Percentiles rank a stretch among this genome's conserved stretches.
phyloP scores from a whole-genome alignment of 768 basidiomycete species.

The Candolleomyces eurysporus region DNA sequence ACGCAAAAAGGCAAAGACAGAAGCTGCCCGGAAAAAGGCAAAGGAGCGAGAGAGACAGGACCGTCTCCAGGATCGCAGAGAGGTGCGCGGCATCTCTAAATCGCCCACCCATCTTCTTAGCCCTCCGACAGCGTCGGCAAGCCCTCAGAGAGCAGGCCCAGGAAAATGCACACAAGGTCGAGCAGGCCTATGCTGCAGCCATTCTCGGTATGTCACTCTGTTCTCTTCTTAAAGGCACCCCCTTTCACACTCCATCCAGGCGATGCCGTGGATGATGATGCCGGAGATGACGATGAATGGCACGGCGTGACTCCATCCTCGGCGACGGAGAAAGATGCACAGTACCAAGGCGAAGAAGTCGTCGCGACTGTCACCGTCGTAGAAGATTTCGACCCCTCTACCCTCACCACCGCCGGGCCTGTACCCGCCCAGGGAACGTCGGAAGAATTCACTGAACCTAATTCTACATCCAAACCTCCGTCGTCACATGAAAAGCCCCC shows the following conservation, averaged over 20 bases:
- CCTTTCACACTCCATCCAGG: slow-evolving; percentile 8
- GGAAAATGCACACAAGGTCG: slow-evolving; percentile 75
- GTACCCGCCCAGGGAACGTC: slow-evolving; percentile 11
- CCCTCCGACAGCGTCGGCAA: slow-evolving; percentile 61
- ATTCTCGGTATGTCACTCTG: slow-evolving; percentile 34
- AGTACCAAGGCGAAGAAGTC: slow-evolving; percentile 82
- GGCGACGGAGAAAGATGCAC: slow-evolving; percentile 50
- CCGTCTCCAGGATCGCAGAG: slow-evolving; percentile 68
- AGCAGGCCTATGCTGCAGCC: slow-evolving; percentile 65
- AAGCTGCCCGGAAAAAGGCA: slow-evolving; percentile 72
- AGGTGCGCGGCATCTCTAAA: slow-evolving; percentile 47
- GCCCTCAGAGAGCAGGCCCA: slow-evolving; percentile 74
- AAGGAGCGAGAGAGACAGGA: slow-evolving; percentile 75
- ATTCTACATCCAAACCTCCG: slow-evolving; percentile 7
- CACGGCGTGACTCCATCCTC: slow-evolving; percentile 36
- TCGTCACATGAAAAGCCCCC: background rate
- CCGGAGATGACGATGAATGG: slow-evolving; percentile 51
- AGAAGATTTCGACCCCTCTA: slow-evolving; percentile 84
- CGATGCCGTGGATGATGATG: slow-evolving; percentile 23
- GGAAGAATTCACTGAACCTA: slow-evolving; percentile 2
- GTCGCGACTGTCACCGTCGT: slow-evolving; percentile 89
- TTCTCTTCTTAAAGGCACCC: slow-evolving; percentile 12
- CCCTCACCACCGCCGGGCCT: slow-evolving; percentile 49
- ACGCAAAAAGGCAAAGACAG: slow-evolving; percentile 81
- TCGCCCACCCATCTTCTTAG: slow-evolving; percentile 10